Conservation (phyloP, 2,329 filamentous ascomycete species). For the Apiospora phragmitis region DNA sequence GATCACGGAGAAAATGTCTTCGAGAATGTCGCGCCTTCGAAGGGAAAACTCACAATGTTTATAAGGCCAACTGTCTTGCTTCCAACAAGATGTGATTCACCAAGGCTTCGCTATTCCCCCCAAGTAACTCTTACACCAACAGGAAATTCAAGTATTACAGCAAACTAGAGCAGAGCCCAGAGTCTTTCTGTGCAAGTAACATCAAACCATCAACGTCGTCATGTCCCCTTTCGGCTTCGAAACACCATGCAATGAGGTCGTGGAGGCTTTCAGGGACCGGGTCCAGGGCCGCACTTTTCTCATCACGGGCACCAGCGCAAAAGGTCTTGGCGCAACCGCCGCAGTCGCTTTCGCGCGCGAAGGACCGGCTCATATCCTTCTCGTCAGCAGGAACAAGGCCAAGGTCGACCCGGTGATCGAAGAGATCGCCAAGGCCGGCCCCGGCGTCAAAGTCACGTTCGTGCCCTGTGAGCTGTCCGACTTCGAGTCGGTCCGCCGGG, state of each 20-base stretch:
- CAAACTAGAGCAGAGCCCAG: background rate
- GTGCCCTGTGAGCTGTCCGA: slow-evolving; percentile 13
- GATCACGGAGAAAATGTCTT: background rate
- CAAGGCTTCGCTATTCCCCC: background rate
- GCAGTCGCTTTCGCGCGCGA: slow-evolving; percentile 16
- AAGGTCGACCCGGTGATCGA: slow-evolving; percentile 21
- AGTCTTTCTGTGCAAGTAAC: background rate
- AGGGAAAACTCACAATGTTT: background rate
- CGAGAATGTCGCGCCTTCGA: background rate
- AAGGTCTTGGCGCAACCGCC: slow-evolving; percentile 16
- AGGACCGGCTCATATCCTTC: slow-evolving; percentile 18
- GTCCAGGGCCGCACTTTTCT: slow-evolving; percentile 23
- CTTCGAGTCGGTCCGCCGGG: background rate
- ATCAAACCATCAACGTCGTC: background rate
- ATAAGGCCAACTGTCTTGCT: background rate
- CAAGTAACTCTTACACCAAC: too few species aligned
- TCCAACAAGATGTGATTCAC: background rate
- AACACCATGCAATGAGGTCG: slow-evolving; percentile 14
- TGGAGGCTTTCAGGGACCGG: slow-evolving; percentile 15
- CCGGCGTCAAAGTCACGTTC: slow-evolving; percentile 18
- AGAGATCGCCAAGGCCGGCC: slow-evolving; percentile 18
- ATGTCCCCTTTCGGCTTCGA: slow-evolving; percentile 20
- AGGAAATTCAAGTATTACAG: background rate
- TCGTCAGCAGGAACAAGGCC: slow-evolving; percentile 19
- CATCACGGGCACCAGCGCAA: slow-evolving; percentile 19